Base-by-base conservation (phyloP, 768 basidiomycete species). In the Lentinula guzmanii region DNA sequence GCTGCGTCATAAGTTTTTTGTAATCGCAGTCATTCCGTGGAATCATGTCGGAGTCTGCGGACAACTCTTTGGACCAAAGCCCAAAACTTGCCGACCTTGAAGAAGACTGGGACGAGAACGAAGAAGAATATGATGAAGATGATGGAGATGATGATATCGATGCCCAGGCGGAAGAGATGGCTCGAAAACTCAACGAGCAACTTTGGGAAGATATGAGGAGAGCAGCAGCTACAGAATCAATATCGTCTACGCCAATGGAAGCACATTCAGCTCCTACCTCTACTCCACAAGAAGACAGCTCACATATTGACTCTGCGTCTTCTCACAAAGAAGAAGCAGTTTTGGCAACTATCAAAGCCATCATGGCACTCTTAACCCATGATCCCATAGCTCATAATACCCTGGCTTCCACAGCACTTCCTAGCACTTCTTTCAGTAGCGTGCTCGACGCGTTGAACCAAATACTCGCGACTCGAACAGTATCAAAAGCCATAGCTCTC, bases 191-290 rank as follows among this genome's bases (percentile, higher is more conserved):
- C 34, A 85, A 87, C n/a, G 88, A 88, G 65, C 85, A 92, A 62
- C 77, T 92, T 5, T 87, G 85, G 83, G 90, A 89, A 3, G 88
- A 90, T 66, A 87, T 91, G 53, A 84, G 74, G 67, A 86, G 83
- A 68, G 87, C 80, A 5, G 84, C 81, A 63, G 81, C 80, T 4
- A 80, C 71, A 66, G 28, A 57, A 45, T 41, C 31, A 41, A 43
- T 63, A 15, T 37, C 54, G 11, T 2, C 21, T 56, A 28, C 54
- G 10, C 28, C 43, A 45, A 24, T 50, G n/a, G n/a, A 46, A 31
- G 8, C 24, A 33, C n/a, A 42, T 45, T 3, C 41, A 10, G 21
- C 42, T 24, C n/a, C 56, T 18, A 1, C 39, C 45, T 3, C 16
- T 10, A 13, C 28, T 0, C 1, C 67, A 6, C 62, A 35, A 13